Percentiles rank a stretch among this genome's conserved stretches.
Evolutionary conservation across 352 stramenopile species (phyloP).

Genomic region (Globisporangium spinosum): DNA sequence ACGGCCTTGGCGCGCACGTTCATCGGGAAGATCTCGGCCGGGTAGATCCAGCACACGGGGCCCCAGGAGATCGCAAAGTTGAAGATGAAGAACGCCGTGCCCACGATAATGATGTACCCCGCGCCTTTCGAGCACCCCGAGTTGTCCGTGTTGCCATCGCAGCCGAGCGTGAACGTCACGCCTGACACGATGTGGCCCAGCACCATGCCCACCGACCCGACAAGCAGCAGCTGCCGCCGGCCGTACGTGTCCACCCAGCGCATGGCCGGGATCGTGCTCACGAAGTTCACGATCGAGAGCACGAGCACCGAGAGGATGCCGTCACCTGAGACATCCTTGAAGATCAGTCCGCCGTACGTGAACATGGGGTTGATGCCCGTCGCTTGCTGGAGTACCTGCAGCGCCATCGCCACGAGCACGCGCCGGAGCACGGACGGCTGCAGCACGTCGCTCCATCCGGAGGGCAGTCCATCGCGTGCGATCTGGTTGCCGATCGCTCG

Average conservation of each 20-base stretch:
- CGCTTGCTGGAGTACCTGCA: constrained; percentile 41
- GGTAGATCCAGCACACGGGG: constrained; percentile 51
- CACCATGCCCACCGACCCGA: constrained; percentile 43
- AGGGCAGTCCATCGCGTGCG: background rate
- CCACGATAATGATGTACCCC: constrained; percentile 36
- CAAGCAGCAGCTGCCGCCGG: constrained; percentile 36
- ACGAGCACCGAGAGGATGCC: constrained; percentile 24
- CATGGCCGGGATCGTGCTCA: constrained; percentile 46
- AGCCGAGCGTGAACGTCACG: constrained; percentile 22
- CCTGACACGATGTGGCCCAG: constrained; percentile 37
- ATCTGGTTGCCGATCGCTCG: background rate
- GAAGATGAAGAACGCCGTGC: constrained; percentile 42
- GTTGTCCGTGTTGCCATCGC: constrained; percentile 31
- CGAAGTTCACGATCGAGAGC: constrained; percentile 35
- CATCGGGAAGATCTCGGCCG: constrained; percentile 47
- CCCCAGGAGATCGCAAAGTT: constrained; percentile 55
- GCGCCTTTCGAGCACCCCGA: constrained; percentile 28
- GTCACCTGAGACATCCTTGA: constrained; percentile 36
- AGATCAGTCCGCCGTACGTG: constrained; percentile 29
- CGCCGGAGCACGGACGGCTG: constrained; percentile 23
- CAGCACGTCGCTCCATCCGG: constrained; percentile 23
- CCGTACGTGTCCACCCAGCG: constrained; percentile 41
- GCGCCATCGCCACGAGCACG: constrained; percentile 31
- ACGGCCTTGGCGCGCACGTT: constrained; percentile 42
- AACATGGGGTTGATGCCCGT: constrained; percentile 48